Conservation (phyloP, 257 asterid genomes). For the Schizonepeta tenuifolia region DNA sequence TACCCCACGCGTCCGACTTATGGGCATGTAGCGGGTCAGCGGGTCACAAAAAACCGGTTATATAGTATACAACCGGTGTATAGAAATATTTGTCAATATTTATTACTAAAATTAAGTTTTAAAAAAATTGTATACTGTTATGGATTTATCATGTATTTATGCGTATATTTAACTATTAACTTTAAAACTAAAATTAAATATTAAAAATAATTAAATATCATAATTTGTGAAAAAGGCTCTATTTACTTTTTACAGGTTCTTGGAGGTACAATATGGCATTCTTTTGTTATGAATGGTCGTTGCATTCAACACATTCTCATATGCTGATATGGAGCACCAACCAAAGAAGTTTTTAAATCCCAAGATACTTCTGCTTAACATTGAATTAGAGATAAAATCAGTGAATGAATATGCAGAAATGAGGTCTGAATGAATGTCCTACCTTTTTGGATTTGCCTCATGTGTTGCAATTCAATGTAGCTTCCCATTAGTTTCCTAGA, state of each 20-base stretch:
- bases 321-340: slow-evolving; percentile 99
- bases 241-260: slow-evolving; percentile 90
- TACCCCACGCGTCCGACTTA: too few species aligned
- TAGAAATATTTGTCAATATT: too few species aligned
- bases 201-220: too few species aligned
- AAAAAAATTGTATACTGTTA: too few species aligned
- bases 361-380: slow-evolving; percentile 83
- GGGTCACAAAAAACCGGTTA: too few species aligned
- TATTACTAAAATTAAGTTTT: too few species aligned
- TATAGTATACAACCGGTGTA: too few species aligned
- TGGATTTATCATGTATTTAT: too few species aligned
- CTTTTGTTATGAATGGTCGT: slow-evolving; percentile 96
- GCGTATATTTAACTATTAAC: too few species aligned
- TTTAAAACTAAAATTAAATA: too few species aligned
- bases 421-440: slow-evolving; percentile 59
- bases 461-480: slow-evolving; percentile 14
- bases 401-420: slow-evolving; percentile 99
- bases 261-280: slow-evolving; percentile 97
- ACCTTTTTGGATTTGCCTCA: slow-evolving; percentile 9
- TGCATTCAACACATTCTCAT: slow-evolving; percentile 97
- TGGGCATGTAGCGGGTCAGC: too few species aligned
- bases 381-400: slow-evolving; percentile 92
- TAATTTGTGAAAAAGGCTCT: too few species aligned
- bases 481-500: slow-evolving; percentile 9
- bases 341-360: slow-evolving; percentile 83